These are phyloP conservation scores for Phlyctochytrium bullatum DNA, from an alignment of 192 early-diverging fungal species.

Conservation along the genomic window DNA sequence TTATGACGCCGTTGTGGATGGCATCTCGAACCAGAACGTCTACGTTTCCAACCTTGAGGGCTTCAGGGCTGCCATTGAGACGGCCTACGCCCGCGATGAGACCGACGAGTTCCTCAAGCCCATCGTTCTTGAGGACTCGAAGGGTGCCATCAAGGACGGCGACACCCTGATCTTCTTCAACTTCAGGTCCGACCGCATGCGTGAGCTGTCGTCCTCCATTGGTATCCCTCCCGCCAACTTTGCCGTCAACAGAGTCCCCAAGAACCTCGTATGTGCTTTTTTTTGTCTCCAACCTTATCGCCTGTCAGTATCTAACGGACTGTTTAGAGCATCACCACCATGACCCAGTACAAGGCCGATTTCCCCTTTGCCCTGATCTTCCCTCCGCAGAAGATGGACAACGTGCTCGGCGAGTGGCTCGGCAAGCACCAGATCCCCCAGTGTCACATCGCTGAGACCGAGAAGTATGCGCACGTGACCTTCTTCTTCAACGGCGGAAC, in stretches of 20 bases:
- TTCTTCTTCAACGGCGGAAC: conserved; percentile 99
- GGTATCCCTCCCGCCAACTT: conserved; percentile 86
- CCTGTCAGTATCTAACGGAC: conserved; percentile 6
- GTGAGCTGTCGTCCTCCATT: conserved; percentile 80
- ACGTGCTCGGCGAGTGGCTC: conserved; percentile 97
- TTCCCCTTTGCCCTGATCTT: conserved; percentile 96
- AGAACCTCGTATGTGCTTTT: conserved; percentile 58
- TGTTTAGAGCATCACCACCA: conserved; percentile 69
- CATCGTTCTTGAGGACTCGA: conserved; percentile 75
- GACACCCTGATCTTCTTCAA: conserved; percentile 98
- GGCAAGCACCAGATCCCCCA: conserved; percentile 84
- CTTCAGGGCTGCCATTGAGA: conserved; percentile 67
- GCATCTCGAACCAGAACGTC: conserved; percentile 12
- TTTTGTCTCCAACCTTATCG: conserved; percentile 10
- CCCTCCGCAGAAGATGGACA: conserved; percentile 95
- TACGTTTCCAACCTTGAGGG: conserved; percentile 19
- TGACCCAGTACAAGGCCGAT: conserved; percentile 98
- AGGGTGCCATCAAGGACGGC: conserved; percentile 75
- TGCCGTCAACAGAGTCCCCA: conserved; percentile 69
- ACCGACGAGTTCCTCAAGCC: conserved; percentile 99
- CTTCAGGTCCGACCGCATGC: conserved; percentile 98
- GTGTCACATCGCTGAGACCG: conserved; percentile 97
- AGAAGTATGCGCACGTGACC: conserved; percentile 99
- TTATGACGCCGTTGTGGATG: conserved; percentile 85
- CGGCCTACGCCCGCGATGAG: conserved; percentile 79